A percentile compares a stretch with the other conserved stretches of the same genome.
Evolutionary conservation across 2,329 filamentous ascomycete genomes (phyloP).

Genomic region (Hypoxylon sp.): DNA sequence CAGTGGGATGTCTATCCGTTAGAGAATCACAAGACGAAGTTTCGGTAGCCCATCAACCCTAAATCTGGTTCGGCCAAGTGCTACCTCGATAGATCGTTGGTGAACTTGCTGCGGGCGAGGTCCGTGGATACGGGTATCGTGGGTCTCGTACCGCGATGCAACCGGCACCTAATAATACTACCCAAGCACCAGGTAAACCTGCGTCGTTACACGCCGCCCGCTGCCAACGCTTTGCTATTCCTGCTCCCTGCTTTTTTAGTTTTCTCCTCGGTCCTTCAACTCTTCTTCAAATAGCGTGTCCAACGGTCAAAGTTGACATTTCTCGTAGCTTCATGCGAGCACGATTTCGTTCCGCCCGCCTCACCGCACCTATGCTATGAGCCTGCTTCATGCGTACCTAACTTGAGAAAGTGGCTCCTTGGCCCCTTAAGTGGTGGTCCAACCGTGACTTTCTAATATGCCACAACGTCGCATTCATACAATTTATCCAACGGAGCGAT

Average conservation of each 20-base stretch:
- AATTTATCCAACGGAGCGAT: conserved; percentile 42
- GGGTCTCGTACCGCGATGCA: conserved; percentile 24
- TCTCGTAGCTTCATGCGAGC: conserved; percentile 3
- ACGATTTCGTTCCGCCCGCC: conserved; percentile 2
- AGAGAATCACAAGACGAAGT: conserved; percentile 11
- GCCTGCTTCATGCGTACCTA: conserved; percentile 7
- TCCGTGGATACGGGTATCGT: conserved; percentile 14
- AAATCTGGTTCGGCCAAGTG: conserved; percentile 31
- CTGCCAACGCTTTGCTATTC: conserved; percentile 8
- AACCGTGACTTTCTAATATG: conserved; percentile 23
- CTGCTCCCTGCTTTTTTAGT: not conserved
- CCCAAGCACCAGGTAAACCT: conserved; percentile 36
- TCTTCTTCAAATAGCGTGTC: conserved; percentile 1
- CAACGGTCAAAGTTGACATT: conserved; percentile 21
- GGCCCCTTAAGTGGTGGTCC: conserved; percentile 4
- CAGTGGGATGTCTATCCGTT: conserved; percentile 14
- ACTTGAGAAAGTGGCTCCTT: conserved; percentile 14
- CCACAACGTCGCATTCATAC: conserved; percentile 34
- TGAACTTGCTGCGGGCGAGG: conserved; percentile 9
- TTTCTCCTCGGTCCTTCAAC: not conserved
- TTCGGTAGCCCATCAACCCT: conserved; percentile 20
- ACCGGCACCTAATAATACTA: conserved; percentile 29
- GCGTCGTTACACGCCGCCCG: conserved; percentile 14
- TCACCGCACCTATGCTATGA: conserved; percentile 15
- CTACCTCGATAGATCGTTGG: conserved; percentile 17